These are phyloP conservation scores for Fusarium coicis DNA, from an alignment of 2,329 filamentous ascomycete genomes.

Conservation along the genomic window DNA sequence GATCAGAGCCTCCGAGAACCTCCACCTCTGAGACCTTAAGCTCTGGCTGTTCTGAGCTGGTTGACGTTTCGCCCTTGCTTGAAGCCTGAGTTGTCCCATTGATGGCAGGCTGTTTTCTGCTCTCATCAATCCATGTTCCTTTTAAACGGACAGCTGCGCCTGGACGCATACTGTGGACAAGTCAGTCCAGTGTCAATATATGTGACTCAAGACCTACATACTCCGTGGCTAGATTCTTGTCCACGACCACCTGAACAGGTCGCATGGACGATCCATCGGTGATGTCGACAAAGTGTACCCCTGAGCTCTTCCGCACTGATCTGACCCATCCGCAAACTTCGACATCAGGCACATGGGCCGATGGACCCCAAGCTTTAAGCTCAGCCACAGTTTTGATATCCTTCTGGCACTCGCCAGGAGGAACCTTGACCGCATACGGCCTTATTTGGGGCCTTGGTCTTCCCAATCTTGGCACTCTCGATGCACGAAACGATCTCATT, in stretches of 20 bases:
- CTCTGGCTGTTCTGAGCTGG: constrained; percentile 58
- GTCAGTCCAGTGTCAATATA: constrained; percentile 42
- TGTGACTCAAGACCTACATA: constrained; percentile 56
- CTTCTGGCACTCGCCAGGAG: constrained; percentile 41
- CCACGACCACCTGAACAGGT: constrained; percentile 83
- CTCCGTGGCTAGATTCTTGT: constrained; percentile 76
- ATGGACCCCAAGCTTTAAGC: constrained; percentile 64
- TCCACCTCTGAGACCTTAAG: constrained; percentile 77
- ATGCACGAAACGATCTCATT: constrained; percentile 39
- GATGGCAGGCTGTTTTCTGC: not conserved
- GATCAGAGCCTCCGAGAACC: constrained; percentile 80
- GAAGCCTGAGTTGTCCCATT: not conserved
- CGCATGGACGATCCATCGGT: constrained; percentile 87
- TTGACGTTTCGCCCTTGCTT: constrained; percentile 1
- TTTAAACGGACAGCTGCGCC: constrained; percentile 82
- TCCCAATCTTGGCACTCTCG: constrained; percentile 16
- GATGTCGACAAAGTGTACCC: constrained; percentile 82
- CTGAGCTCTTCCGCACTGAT: constrained; percentile 88
- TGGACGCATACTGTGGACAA: constrained; percentile 73
- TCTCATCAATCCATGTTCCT: constrained; percentile 73
- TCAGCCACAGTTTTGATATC: constrained; percentile 62
- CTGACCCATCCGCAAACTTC: constrained; percentile 82
- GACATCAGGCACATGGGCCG: constrained; percentile 58
- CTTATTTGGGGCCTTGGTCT: constrained; percentile 27
- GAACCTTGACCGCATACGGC: constrained; percentile 50